These are phyloP conservation scores for Porphyridium purpureum DNA, from an alignment of 23 red algal species.

Conservation along the genomic window DNA sequence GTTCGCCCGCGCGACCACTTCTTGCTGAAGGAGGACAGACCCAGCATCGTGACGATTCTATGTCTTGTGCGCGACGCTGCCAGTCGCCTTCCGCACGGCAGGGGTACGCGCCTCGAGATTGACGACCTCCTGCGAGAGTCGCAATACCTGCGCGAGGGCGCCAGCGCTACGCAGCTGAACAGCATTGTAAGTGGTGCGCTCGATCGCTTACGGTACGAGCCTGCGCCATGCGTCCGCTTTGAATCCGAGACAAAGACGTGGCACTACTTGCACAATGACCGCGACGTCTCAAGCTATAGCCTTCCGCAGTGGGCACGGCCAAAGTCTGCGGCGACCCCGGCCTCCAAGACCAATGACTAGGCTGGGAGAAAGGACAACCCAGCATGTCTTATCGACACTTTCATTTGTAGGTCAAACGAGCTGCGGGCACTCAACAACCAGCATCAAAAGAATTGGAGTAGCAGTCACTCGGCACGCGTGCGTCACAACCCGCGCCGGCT, in stretches of 20 bases:
- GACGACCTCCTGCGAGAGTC: conserved; percentile 54
- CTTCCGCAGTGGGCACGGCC: conserved; percentile 54
- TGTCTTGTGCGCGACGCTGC: conserved; percentile 71
- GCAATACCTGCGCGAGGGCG: conserved; percentile 60
- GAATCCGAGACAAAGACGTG: conserved; percentile 65
- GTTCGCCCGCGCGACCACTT: conserved; percentile 57
- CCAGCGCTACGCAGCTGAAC: conserved; percentile 59
- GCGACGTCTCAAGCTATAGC: conserved; percentile 35
- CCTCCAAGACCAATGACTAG: too few species aligned
- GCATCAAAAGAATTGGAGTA: too few species aligned
- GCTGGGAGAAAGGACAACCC: too few species aligned
- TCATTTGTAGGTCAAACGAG: too few species aligned
- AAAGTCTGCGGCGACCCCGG: too few species aligned
- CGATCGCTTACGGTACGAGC: conserved; percentile 67
- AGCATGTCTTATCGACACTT: too few species aligned
- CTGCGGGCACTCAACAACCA: too few species aligned
- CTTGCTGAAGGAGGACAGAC: conserved; percentile 61
- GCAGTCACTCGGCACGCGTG: too few species aligned
- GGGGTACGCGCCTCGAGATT: conserved; percentile 53
- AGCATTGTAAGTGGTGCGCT: conserved; percentile 53
- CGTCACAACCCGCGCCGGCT: too few species aligned
- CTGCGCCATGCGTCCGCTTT: conserved; percentile 50
- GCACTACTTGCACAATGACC: conserved; percentile 70
- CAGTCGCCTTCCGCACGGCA: conserved; percentile 25
- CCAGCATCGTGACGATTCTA: conserved; percentile 70